phyloP scores from a whole-genome alignment of 2,329 filamentous ascomycete genomes.

The Cytospora piceae region DNA sequence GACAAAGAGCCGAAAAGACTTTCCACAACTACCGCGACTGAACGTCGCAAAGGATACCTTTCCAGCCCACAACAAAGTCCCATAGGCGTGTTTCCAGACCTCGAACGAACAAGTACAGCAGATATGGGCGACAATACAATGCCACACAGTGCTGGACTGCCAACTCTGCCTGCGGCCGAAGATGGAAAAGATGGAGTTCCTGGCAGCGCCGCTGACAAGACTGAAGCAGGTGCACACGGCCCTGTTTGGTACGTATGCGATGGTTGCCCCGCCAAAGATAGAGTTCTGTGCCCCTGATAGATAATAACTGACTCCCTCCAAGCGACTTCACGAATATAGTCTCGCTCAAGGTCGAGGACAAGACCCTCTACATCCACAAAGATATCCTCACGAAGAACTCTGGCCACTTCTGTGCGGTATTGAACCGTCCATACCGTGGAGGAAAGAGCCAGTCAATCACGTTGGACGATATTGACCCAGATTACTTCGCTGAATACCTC shows the following conservation, averaged over 20 bases:
- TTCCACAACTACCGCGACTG: background rate
- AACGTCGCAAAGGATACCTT: background rate
- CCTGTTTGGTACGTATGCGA: background rate
- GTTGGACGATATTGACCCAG: slow-evolving; percentile 30
- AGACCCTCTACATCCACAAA: slow-evolving; percentile 29
- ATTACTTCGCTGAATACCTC: slow-evolving; percentile 33
- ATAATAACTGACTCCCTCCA: background rate
- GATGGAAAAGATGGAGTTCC: background rate
- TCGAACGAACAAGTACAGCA: background rate
- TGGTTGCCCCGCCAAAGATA: background rate
- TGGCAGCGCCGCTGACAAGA: too few species aligned
- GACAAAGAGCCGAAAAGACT: too few species aligned
- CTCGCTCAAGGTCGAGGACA: background rate
- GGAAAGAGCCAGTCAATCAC: slow-evolving; percentile 30
- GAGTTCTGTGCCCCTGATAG: background rate
- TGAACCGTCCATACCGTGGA: slow-evolving; percentile 32
- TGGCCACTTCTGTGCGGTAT: slow-evolving; percentile 30
- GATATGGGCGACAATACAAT: background rate
- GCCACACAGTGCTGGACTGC: background rate
- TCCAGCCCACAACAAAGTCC: background rate
- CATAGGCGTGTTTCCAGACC: background rate
- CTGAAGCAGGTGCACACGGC: background rate
- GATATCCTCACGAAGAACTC: slow-evolving; percentile 32
- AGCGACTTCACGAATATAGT: background rate
- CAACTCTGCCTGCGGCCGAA: background rate